Evolutionary conservation across 768 basidiomycete species (phyloP), one percentile per base, ranked within the genome.

Genomic region (Trametes sanguinea): DNA sequence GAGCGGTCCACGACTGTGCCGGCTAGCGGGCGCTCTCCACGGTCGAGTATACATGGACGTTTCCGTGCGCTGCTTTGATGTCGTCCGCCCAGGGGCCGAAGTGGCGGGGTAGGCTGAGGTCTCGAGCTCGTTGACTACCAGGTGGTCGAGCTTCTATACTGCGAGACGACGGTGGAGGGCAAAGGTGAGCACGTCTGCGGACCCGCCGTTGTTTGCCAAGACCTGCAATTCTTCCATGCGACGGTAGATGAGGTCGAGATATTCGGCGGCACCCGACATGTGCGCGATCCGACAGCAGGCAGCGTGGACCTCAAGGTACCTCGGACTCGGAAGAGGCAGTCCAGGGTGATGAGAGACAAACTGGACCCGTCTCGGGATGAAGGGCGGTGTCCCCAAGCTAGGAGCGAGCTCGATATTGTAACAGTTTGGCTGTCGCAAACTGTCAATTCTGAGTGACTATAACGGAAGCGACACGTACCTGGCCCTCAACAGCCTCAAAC

Each of bases 221-320:
- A 55, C 44, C 44, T 47, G 16, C 45, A 54, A 11, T 27, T 47
- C 60, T 30, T 54, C 53, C 30, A 61, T 48, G 44, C 54, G 42
- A 14, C 52, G 60, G 27, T 48, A 53, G 40, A 61, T 39, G 43
- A 47, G 39, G 22, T 61, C 60, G 22, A 61, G 33, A 42, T 52
- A 39, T 17, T 61, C 60, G 45, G 44, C 43, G 42, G 58, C 58
- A 32, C 58, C 58, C 32, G 58, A 60, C 50, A 60, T 43, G 58
- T 52, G 48, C 13, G 50, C 48, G 39, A 60, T 46, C 52, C 58
- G 39, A 52, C 42, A 51, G 33, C 58, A 60, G 50, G 51, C 39
- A n/a, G 50, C 58, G 40, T 60, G 58, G 32, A 60, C 22, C 30
- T 37, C 40, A 40, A 52, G 58, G 50, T 60, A 60, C 33, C 51